Base-by-base conservation (phyloP, 345 rosid species). In the Gynandropsis gynandra region DNA sequence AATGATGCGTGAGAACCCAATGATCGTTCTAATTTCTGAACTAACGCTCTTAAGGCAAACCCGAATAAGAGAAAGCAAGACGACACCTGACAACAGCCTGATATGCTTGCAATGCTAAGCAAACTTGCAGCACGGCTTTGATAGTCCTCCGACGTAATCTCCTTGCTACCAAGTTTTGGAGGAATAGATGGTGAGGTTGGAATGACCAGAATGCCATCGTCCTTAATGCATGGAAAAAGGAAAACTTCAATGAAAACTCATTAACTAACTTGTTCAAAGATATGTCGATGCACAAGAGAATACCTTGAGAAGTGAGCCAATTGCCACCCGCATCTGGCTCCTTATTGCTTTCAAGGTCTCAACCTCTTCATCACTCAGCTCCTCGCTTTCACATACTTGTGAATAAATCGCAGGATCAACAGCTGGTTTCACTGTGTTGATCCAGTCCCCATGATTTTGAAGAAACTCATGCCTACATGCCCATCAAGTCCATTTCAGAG, bases 61-160 rank as follows among this genome's bases (percentile, higher is more conserved):
- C 36, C 46, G 20, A 54, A 58, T 44, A 17, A 54, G 53, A 68
- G 24, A 29, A 55, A 62, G 37, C 18, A 57, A 54, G 51, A 56
- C 27, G 15, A 50, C 52, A 90, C 98, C 97, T 92, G 97, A 67
- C 98, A 92, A 70, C 97, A 92, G 50, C 97, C 98, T 1, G 97
- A 92, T 42, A 92, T 54, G 64, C 97, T 88, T 54, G 97, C 89
- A 57, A 92, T 75, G 72, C 97, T 85, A 66, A 81, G 67, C 43
- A 93, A 79, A 72, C 85, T 73, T 54, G 63, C 74, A 56, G 66
- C 63, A 42, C 66, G 50, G 55, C 50, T 75, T 63, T 74, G 82
- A 75, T 81, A 88, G 58, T 88, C 83, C 56, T 81, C 90, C 5
- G 89, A 78, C 1, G 34, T 51, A 60, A 82, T 68, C 64, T 92